Base-by-base conservation (phyloP, 108 stramenopile genomes). In the Seminavis robusta region DNA sequence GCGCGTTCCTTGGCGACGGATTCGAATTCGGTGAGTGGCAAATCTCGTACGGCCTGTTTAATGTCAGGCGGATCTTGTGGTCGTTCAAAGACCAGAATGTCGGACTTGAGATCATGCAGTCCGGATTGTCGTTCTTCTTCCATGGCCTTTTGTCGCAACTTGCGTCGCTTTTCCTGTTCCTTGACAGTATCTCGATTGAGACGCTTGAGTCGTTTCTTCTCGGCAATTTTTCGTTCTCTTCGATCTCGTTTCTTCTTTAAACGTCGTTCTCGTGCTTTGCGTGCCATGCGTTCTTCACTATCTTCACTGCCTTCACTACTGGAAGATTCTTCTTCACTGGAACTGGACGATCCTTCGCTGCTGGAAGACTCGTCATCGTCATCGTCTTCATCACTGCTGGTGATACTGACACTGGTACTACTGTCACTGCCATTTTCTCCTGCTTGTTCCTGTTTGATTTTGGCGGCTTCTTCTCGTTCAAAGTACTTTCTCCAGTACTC, bases 61-160 rank as follows among this genome's bases (percentile, higher is more conserved):
- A 93, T 93, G 49, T 74, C 80, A 8, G 85, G 81, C 8, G 88
- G 58, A 60, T 93, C 91, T 25, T 69, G 63, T 6, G 91, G 91
- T 13, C 88, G 72, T 56, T 84, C 74, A 31, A 86, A 83, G 3
- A 61, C 39, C 11, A 50, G 69, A 65, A 47, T 64, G 40, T 37
- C 44, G 27, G 47, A 52, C 17, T 25, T 28, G 23, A 24, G 31
- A 48, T 13, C 20, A 24, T 20, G 16, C 23, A 42, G 28, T 24
- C 17, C 29, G 25, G 10, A 52, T 25, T 38, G 70, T 31, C 28
- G 46, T 39, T 67, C 79, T 44, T 63, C 70, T 45, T 88, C 59
- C 26, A 40, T 60, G 24, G 16, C 11, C 21, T 43, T 33, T 15
- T 1, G 38, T 36, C 28, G 5, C 31, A 27, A n/a, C n/a, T n/a